phyloP scores from a whole-genome alignment of 179 eudicot genomes.

The Patellifolia procumbens region DNA sequence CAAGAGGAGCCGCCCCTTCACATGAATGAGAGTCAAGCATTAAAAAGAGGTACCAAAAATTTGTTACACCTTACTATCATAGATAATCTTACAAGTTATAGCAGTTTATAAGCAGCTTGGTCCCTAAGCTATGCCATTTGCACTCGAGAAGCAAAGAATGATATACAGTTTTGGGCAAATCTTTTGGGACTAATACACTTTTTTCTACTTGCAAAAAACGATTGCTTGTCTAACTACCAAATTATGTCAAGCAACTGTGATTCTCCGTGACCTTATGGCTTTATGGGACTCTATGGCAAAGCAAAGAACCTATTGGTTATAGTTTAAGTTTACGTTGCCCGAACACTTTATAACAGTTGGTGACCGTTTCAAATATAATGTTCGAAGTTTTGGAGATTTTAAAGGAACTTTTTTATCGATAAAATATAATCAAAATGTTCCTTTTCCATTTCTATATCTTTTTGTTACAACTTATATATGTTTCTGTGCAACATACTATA shows the following conservation, averaged over 20 bases:
- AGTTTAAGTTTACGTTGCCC: no score
- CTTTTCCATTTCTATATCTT: no score
- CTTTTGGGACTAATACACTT: neutral
- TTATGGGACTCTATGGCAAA: neutral
- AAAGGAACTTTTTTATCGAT: no score
- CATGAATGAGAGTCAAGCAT: conserved; percentile 32
- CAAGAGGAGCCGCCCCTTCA: conserved; percentile 19
- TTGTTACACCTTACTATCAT: conserved; percentile 9
- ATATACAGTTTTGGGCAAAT: neutral
- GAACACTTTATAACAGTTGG: no score
- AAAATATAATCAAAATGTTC: no score
- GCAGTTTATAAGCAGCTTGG: conserved; percentile 12
- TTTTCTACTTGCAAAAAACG: neutral
- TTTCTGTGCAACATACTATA: no score
- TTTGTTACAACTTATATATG: no score
- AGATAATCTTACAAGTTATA: neutral
- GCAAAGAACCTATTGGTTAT: no score
- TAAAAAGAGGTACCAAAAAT: conserved; percentile 23
- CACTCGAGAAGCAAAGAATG: conserved; percentile 17
- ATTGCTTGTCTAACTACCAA: neutral
- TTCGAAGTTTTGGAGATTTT: no score
- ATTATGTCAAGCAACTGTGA: neutral
- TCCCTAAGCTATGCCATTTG: conserved; percentile 26
- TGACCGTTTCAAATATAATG: no score
- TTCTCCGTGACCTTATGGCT: neutral